Evolutionary conservation across 345 rosid species (phyloP).

Genomic region (Arabidopsis arenosa): DNA sequence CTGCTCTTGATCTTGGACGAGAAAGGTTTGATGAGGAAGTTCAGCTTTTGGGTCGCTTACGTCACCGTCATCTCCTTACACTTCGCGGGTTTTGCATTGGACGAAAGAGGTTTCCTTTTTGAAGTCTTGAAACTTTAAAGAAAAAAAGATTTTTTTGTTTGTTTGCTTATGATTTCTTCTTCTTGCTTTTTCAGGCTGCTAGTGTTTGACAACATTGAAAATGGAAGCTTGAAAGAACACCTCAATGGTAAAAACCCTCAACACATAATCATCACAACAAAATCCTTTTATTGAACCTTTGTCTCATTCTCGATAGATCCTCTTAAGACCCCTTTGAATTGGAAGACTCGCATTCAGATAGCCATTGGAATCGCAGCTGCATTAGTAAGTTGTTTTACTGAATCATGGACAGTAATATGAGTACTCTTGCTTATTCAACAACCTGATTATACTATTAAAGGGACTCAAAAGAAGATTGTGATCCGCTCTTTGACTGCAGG

Average conservation of each 20-base stretch:
- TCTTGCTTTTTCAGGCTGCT: slow-evolving; percentile 65
- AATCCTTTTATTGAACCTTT: background rate
- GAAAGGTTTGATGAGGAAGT: slow-evolving; percentile 72
- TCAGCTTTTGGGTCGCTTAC: slow-evolving; percentile 74
- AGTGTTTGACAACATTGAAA: slow-evolving; percentile 74
- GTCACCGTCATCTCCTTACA: slow-evolving; percentile 92
- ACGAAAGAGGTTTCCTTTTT: slow-evolving; percentile 59
- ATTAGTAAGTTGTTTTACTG: slow-evolving; percentile 57
- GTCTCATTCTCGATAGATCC: slow-evolving; percentile 70
- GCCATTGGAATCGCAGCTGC: slow-evolving; percentile 95
- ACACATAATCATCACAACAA: background rate
- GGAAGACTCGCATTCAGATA: slow-evolving; percentile 82
- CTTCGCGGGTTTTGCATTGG: slow-evolving; percentile 82
- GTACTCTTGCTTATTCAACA: background rate
- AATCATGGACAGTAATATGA: slow-evolving; percentile 1
- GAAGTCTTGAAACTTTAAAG: background rate
- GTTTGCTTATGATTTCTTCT: slow-evolving; percentile 17
- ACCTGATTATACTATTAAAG: background rate
- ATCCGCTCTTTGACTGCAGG: slow-evolving; percentile 55
- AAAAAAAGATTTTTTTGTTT: background rate
- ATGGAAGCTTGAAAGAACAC: slow-evolving; percentile 93
- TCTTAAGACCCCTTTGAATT: slow-evolving; percentile 85
- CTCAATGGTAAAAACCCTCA: slow-evolving; percentile 64
- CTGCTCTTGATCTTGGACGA: slow-evolving; percentile 52
- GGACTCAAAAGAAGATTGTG: background rate